Percentiles rank a stretch among this genome's conserved stretches.
Conservation (phyloP, 2,329 filamentous ascomycete genomes). For the Paraphoma sp. region DNA sequence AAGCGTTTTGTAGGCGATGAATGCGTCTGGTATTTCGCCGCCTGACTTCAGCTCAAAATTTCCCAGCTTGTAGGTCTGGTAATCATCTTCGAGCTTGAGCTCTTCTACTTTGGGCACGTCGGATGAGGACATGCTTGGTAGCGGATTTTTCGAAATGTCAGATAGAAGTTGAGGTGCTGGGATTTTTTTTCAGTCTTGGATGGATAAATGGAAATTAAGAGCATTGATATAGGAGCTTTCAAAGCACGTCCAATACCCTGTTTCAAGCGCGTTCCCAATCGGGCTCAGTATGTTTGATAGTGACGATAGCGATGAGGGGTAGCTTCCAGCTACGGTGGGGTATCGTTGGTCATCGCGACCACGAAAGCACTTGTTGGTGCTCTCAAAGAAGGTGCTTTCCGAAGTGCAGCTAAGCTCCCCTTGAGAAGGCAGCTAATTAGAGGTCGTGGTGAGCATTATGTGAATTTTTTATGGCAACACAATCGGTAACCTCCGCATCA, state of each 20-base stretch:
- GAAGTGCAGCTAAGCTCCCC: too few species aligned
- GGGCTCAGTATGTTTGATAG: constrained; percentile 1
- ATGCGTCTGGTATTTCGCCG: constrained; percentile 66
- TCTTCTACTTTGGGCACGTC: constrained; percentile 13
- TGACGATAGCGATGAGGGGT: constrained; percentile 26
- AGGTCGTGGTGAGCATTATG: too few species aligned
- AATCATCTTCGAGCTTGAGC: constrained; percentile 42
- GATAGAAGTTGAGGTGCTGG: background rate
- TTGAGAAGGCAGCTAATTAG: too few species aligned
- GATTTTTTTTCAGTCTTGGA: background rate
- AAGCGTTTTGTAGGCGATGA: constrained; percentile 79
- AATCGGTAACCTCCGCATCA: too few species aligned
- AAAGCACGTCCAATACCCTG: background rate
- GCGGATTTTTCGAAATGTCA: background rate
- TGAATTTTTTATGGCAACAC: too few species aligned
- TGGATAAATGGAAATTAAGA: background rate
- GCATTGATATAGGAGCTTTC: background rate
- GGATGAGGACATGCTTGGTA: constrained; percentile 13
- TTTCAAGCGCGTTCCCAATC: background rate
- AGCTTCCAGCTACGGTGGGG: constrained; percentile 25
- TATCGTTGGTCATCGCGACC: constrained; percentile 2
- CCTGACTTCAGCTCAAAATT: constrained; percentile 73
- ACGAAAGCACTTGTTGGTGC: background rate
- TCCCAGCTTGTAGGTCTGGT: constrained; percentile 65
- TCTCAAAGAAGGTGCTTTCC: background rate